These are phyloP conservation scores for Phialocephala subalpina DNA, from an alignment of 2,329 filamentous ascomycete species.

Conservation along the genomic window DNA sequence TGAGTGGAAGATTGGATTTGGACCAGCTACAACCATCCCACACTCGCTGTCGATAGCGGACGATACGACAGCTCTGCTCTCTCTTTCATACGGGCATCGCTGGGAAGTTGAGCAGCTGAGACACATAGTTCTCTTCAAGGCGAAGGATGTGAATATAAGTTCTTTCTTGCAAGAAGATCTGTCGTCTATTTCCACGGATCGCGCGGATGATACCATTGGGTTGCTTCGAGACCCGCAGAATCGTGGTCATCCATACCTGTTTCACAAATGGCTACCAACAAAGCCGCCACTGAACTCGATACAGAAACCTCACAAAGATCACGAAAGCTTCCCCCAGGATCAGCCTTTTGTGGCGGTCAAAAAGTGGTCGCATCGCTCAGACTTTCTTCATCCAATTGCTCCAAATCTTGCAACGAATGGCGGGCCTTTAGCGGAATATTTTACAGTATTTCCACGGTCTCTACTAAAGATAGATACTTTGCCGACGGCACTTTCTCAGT, in stretches of 20 bases:
- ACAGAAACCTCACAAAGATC: conserved; percentile 16
- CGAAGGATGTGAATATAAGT: too few relatives aligned
- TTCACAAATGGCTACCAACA: conserved; percentile 13
- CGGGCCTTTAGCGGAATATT: conserved; percentile 13
- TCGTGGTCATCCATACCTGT: conserved; percentile 14
- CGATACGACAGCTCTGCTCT: conserved; percentile 14
- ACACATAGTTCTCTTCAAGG: too few relatives aligned
- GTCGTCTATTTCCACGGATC: too few relatives aligned
- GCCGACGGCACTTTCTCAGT: not conserved
- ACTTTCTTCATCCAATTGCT: conserved; percentile 17
- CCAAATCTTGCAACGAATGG: conserved; percentile 1
- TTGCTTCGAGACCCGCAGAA: conserved; percentile 19
- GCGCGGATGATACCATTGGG: not conserved
- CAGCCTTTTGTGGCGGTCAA: conserved; percentile 20
- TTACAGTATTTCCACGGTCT: conserved; percentile 15
- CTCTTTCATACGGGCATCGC: conserved; percentile 16
- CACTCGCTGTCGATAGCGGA: conserved; percentile 14
- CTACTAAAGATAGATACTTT: conserved; percentile 14
- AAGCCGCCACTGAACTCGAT: conserved; percentile 15
- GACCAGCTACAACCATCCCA: conserved; percentile 4
- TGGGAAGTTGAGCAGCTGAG: conserved; percentile 13
- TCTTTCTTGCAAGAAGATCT: too few relatives aligned
- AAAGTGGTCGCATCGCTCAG: conserved; percentile 15
- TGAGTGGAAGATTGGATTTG: too few relatives aligned
- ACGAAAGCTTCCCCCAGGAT: conserved; percentile 14